phyloP scores from a whole-genome alignment of 2,329 filamentous ascomycete genomes.

The Bipolaris cookei region DNA sequence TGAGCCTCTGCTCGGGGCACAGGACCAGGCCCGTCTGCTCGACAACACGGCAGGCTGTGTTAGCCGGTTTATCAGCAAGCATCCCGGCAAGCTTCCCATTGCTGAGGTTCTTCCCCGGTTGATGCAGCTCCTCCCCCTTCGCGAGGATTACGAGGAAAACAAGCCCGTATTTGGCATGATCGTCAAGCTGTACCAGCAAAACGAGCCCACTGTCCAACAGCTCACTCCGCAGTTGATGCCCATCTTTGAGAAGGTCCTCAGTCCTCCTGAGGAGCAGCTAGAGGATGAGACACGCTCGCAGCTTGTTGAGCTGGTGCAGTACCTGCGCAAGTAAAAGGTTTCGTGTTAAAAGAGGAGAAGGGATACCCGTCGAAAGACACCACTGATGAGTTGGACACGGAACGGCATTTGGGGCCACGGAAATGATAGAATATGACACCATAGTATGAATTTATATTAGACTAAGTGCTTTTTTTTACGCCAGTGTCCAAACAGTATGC shows the following conservation, averaged over 20 bases:
- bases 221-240: slow-evolving; percentile 73
- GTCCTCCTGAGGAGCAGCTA: slow-evolving; percentile 75
- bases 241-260: slow-evolving; percentile 75
- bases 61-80: slow-evolving; percentile 87
- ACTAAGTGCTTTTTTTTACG: not conserved
- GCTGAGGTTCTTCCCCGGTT: slow-evolving; percentile 81
- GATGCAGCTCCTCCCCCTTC: slow-evolving; percentile 79
- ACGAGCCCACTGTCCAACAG: slow-evolving; percentile 71
- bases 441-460: slow-evolving; percentile 25
- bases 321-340: slow-evolving; percentile 50
- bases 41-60: slow-evolving; percentile 95
- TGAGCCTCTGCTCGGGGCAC: slow-evolving; percentile 79
- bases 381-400: slow-evolving; percentile 23
- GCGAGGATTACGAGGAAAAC: slow-evolving; percentile 96
- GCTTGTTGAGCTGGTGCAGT: slow-evolving; percentile 68
- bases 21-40: slow-evolving; percentile 79
- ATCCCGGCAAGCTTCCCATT: slow-evolving; percentile 82
- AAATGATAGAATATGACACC: slow-evolving; percentile 32
- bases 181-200: slow-evolving; percentile 77
- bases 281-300: slow-evolving; percentile 72
- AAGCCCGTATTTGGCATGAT: slow-evolving; percentile 91
- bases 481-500: not conserved
- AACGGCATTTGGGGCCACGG: slow-evolving; percentile 16
- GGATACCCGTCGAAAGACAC: slow-evolving; percentile 40
- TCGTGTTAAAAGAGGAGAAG: slow-evolving; percentile 26